Conservation (phyloP, 176 grass and related monocot species). For the Microstegium vimineum region DNA sequence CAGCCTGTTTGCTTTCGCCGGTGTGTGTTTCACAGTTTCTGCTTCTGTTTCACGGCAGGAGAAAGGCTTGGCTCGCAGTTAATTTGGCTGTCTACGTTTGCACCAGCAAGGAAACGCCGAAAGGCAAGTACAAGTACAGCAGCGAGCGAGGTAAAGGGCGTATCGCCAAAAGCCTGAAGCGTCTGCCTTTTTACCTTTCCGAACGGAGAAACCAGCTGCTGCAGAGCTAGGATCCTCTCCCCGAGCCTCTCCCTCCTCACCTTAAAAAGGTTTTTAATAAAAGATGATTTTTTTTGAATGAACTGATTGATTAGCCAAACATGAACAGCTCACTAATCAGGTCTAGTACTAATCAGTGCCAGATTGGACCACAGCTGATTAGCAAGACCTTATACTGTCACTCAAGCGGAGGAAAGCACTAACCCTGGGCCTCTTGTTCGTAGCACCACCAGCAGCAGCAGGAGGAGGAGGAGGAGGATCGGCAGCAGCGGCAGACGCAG, state of each 20-base stretch:
- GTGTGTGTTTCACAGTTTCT: not conserved
- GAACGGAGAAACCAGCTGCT: conserved; percentile 79
- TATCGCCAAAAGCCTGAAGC: conserved; percentile 35
- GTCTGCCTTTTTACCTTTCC: conserved; percentile 52
- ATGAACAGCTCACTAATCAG: not conserved
- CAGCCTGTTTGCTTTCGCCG: not conserved
- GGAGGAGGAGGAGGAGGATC: not conserved
- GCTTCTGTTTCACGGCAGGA: not conserved
- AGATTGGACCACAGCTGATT: not conserved
- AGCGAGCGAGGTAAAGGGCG: not conserved
- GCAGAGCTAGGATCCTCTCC: conserved; percentile 77
- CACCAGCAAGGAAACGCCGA: conserved; percentile 12
- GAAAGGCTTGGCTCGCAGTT: not conserved
- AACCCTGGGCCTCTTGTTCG: conserved; percentile 47
- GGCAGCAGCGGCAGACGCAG: not conserved
- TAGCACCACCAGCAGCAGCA: not conserved
- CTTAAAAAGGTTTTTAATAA: no score
- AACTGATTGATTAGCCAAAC: not conserved
- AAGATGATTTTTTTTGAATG: not conserved
- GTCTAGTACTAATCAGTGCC: not conserved
- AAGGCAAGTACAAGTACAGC: not conserved
- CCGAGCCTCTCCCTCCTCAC: conserved; percentile 62
- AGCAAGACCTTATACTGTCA: not conserved
- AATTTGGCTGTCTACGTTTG: conserved; percentile 4
- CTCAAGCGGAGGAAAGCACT: not conserved